Conservation (phyloP, 2,329 filamentous ascomycete species). For the Biscogniauxia mediterranea region DNA sequence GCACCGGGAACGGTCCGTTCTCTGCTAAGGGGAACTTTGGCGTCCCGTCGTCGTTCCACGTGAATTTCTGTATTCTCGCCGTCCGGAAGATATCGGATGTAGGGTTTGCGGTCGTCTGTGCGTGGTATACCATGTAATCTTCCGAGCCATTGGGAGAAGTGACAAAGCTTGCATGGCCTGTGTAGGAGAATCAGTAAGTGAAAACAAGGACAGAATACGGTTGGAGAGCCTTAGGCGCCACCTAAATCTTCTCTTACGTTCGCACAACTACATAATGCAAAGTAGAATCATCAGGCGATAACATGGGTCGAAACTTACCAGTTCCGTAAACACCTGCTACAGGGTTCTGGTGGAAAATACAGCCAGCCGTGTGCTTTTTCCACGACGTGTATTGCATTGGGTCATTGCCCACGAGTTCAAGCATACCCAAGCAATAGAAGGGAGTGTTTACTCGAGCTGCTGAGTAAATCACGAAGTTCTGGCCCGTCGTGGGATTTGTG, state of each 20-base stretch:
- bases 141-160: slow-evolving; percentile 35
- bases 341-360: slow-evolving; percentile 37
- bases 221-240: no score
- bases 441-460: slow-evolving; percentile 38
- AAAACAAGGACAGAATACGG: no score
- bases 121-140: slow-evolving; percentile 37
- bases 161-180: slow-evolving; percentile 35
- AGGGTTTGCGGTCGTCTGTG: slow-evolving; percentile 34
- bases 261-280: no score
- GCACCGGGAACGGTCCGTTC: slow-evolving; percentile 35
- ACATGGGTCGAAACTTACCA: background rate
- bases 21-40: slow-evolving; percentile 34
- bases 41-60: slow-evolving; percentile 35
- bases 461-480: slow-evolving; percentile 37
- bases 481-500: slow-evolving; percentile 36
- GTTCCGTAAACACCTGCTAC: slow-evolving; percentile 33
- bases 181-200: background rate
- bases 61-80: slow-evolving; percentile 33
- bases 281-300: background rate
- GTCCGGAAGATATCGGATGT: slow-evolving; percentile 33
- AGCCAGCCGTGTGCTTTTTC: slow-evolving; percentile 34
- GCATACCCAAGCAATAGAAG: slow-evolving; percentile 37
- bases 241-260: no score
- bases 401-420: slow-evolving; percentile 36
- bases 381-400: slow-evolving; percentile 37